phyloP scores from a whole-genome alignment of 2,329 filamentous ascomycete species.

The Sodiomyces alkalinus region DNA sequence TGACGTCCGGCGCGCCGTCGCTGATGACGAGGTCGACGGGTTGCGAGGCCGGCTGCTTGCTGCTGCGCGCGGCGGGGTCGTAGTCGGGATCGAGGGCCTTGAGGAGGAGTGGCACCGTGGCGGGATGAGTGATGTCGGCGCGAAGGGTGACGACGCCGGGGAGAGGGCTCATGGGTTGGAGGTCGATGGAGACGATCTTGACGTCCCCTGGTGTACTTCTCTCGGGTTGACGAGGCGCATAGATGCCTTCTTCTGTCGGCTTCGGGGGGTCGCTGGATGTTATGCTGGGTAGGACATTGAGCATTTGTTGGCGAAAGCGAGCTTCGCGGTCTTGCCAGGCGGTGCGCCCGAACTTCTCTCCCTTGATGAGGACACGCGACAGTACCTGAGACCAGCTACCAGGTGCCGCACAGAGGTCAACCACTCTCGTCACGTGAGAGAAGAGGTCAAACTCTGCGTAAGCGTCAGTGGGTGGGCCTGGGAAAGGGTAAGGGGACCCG shows the following conservation, averaged over 20 bases:
- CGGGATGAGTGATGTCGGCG: constrained; percentile 94
- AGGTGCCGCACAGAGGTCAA: constrained; percentile 89
- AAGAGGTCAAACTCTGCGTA: constrained; percentile 84
- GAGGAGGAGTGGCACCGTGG: constrained; percentile 79
- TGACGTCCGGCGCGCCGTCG: constrained; percentile 92
- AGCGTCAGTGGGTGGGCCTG: constrained; percentile 3
- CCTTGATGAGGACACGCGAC: constrained; percentile 83
- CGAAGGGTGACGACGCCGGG: constrained; percentile 84
- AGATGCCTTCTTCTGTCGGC: constrained; percentile 1
- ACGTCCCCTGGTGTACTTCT: constrained; percentile 53
- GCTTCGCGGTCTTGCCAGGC: constrained; percentile 80
- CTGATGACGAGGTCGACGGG: constrained; percentile 89
- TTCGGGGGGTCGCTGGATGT: constrained; percentile 9
- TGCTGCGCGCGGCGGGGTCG: constrained; percentile 28
- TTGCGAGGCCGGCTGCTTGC: constrained; percentile 41
- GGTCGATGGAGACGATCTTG: constrained; percentile 88
- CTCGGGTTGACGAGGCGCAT: neutral
- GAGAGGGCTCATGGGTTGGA: constrained; percentile 89
- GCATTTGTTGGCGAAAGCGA: constrained; percentile 44
- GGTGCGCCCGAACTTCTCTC: constrained; percentile 72
- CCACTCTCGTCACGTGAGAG: constrained; percentile 75
- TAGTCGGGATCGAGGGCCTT: constrained; percentile 66
- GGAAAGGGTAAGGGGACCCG: constrained; percentile 1
- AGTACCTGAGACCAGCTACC: constrained; percentile 97
- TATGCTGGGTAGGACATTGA: constrained; percentile 29